These are phyloP conservation scores for Austroboletus niveus DNA, from an alignment of 1,284 basidiomycete species.

Conservation along the genomic window DNA sequence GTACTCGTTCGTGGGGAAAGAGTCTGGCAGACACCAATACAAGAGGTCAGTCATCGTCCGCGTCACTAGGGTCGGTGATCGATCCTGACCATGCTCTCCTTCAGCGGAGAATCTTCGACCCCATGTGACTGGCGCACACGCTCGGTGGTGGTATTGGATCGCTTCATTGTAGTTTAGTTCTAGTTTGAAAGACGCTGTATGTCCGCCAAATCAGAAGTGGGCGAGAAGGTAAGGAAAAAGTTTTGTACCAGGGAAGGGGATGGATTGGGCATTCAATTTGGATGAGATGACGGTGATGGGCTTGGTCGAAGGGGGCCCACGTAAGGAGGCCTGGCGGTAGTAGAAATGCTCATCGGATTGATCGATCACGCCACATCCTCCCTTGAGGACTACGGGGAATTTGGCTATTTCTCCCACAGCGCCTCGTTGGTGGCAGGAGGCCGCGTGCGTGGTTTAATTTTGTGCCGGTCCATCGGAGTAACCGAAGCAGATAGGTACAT, in stretches of 20 bases:
- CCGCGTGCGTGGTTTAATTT: slow-evolving; percentile 1
- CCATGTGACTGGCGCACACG: neutral
- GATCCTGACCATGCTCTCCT: slow-evolving; percentile 15
- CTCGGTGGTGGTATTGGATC: slow-evolving; percentile 1
- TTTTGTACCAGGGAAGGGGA: neutral
- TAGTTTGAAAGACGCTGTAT: neutral
- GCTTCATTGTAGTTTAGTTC: slow-evolving; percentile 5
- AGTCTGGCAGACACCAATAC: slow-evolving; percentile 10
- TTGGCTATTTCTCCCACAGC: slow-evolving; percentile 2
- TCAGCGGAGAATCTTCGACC: slow-evolving; percentile 1
- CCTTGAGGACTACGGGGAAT: neutral
- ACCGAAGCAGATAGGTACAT: neutral
- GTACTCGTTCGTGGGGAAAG: slow-evolving; percentile 2
- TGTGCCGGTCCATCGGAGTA: neutral
- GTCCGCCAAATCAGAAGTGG: neutral
- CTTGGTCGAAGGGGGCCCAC: neutral
- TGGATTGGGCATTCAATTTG: slow-evolving; percentile 1
- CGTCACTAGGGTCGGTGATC: neutral
- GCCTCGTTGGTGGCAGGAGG: slow-evolving; percentile 24
- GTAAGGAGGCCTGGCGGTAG: neutral
- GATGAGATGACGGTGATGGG: slow-evolving; percentile 5
- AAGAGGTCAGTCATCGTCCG: neutral
- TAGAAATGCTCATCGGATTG: slow-evolving; percentile 3
- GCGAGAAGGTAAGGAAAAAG: neutral
- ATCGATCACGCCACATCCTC: slow-evolving; percentile 12